Evolutionary conservation across 2,329 filamentous ascomycete genomes (phyloP).

Genomic region (Dactylonectria estremocensis): DNA sequence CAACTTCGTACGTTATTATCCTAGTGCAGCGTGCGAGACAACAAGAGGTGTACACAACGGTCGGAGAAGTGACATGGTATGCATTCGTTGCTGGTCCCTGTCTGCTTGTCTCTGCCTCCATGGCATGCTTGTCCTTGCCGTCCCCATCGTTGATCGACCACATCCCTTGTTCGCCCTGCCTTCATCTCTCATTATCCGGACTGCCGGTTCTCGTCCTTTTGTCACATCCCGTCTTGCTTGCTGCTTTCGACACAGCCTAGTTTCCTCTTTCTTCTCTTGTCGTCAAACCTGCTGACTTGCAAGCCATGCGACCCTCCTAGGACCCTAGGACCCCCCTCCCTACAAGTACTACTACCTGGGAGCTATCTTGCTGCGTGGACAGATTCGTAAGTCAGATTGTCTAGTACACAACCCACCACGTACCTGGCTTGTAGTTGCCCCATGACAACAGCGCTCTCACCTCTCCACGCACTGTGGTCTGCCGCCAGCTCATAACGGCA

Average conservation of each 20-base stretch:
- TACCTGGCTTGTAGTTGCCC: neutral
- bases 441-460: neutral
- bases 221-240: constrained; percentile 17
- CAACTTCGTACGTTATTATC: constrained; percentile 7
- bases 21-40: constrained; percentile 11
- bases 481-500: constrained; percentile 40
- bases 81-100: constrained; percentile 35
- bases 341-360: too few species aligned
- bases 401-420: constrained; percentile 29
- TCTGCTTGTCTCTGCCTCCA: constrained; percentile 25
- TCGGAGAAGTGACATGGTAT: constrained; percentile 37
- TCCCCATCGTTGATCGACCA: constrained; percentile 38
- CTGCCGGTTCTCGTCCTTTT: constrained; percentile 32
- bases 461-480: constrained; percentile 31
- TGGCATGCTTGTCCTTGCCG: constrained; percentile 27
- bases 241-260: constrained; percentile 23
- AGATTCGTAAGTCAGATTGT: constrained; percentile 9
- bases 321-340: constrained; percentile 15
- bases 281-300: constrained; percentile 46
- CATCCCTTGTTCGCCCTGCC: constrained; percentile 33
- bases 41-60: neutral
- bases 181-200: constrained; percentile 43
- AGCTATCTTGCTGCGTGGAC: too few species aligned
- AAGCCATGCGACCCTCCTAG: constrained; percentile 42
- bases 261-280: constrained; percentile 26